Evolutionary conservation across 176 grass and related monocot species (phyloP).

Genomic region (Poa annua): DNA sequence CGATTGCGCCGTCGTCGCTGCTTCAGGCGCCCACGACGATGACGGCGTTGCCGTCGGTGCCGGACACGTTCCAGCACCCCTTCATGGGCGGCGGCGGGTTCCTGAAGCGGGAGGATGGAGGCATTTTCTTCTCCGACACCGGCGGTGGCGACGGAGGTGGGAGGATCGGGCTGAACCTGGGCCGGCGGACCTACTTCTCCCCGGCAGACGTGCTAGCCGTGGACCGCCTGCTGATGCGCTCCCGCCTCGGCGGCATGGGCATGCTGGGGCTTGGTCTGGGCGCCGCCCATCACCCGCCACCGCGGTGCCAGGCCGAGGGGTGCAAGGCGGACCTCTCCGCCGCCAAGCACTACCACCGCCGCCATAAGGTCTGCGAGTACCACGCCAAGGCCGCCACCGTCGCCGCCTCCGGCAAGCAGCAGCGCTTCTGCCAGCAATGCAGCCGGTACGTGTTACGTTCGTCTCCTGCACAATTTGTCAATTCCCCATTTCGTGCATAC

Average conservation of each 20-base stretch:
- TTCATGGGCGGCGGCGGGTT: constrained; percentile 45
- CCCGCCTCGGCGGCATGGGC: constrained; percentile 44
- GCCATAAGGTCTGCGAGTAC: constrained; percentile 98
- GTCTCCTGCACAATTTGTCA: not conserved
- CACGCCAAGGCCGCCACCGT: constrained; percentile 95
- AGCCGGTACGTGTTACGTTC: constrained; percentile 54
- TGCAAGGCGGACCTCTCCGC: constrained; percentile 85
- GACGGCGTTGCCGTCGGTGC: constrained; percentile 16
- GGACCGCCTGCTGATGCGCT: constrained; percentile 56
- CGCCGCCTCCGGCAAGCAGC: constrained; percentile 65
- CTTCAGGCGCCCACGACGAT: constrained; percentile 28
- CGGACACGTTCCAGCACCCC: constrained; percentile 33
- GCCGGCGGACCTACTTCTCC: constrained; percentile 78
- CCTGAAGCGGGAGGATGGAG: constrained; percentile 60
- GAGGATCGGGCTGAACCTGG: constrained; percentile 80
- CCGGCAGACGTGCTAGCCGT: constrained; percentile 60
- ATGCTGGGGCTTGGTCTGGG: constrained; percentile 51
- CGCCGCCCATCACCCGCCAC: constrained; percentile 58
- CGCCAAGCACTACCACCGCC: constrained; percentile 95
- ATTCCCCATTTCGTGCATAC: not conserved
- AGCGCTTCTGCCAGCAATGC: constrained; percentile 93
- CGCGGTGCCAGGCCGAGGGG: constrained; percentile 85
- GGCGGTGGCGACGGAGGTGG: constrained; percentile 29
- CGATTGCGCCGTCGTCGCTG: constrained; percentile 15
- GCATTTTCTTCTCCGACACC: constrained; percentile 39